phyloP scores from a whole-genome alignment of 169 alveolate genomes.

The Cyclospora cayetanensis region DNA sequence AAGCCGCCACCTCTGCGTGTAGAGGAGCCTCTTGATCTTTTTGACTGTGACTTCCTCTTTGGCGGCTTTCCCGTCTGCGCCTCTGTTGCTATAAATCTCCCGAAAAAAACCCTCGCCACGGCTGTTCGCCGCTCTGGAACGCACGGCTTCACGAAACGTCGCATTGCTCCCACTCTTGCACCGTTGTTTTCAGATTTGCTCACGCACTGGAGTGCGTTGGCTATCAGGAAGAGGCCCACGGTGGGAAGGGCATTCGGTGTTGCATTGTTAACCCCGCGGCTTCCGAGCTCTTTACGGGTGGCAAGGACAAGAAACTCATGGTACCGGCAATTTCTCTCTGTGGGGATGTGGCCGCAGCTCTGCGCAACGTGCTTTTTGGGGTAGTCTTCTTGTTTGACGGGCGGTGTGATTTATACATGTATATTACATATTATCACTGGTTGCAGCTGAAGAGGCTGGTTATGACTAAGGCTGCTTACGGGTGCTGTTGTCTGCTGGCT shows the following conservation, averaged over 20 bases:
- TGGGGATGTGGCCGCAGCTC: not conserved
- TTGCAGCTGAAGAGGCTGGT: too few species aligned
- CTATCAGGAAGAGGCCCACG: not conserved
- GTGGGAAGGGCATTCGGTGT: not conserved
- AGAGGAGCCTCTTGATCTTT: not conserved
- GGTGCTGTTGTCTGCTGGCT: not conserved
- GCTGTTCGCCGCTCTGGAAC: too few species aligned
- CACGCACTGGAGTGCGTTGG: not conserved
- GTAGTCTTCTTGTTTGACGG: too few species aligned
- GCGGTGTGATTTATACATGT: too few species aligned
- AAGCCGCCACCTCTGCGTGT: not conserved
- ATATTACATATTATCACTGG: too few species aligned
- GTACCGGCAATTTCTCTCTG: not conserved
- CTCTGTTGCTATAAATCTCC: too few species aligned
- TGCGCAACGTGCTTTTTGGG: too few species aligned
- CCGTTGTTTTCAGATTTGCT: not conserved
- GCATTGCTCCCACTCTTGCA: not conserved
- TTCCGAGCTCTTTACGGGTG: not conserved
- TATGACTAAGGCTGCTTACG: too few species aligned
- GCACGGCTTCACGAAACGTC: too few species aligned
- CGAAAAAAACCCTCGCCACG: too few species aligned
- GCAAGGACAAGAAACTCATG: not conserved
- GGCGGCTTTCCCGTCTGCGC: too few species aligned
- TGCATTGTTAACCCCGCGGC: not conserved
- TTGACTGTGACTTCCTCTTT: not conserved